Evolutionary conservation across 2,329 filamentous ascomycete species (phyloP).

Genomic region (Colletotrichum aenigma): DNA sequence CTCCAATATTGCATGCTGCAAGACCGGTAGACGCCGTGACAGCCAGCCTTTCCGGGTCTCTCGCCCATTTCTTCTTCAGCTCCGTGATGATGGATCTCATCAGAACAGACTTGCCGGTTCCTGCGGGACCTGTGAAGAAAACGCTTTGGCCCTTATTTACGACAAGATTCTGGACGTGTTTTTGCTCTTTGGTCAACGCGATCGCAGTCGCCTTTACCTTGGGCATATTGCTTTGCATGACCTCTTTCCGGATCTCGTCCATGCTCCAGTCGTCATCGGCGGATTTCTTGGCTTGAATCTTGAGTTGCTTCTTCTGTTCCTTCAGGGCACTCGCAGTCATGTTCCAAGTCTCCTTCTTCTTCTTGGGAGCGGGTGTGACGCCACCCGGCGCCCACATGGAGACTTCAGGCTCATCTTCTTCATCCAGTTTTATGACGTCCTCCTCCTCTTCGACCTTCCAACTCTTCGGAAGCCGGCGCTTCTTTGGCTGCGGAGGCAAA

Average conservation of each 20-base stretch:
- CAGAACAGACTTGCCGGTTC: conserved; percentile 95
- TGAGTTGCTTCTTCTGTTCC: conserved; percentile 77
- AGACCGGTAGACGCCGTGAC: conserved; percentile 96
- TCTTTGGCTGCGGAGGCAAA: conserved; percentile 54
- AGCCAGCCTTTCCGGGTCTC: conserved; percentile 83
- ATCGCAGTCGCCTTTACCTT: conserved; percentile 55
- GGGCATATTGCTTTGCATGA: conserved; percentile 35
- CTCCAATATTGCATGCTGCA: conserved; percentile 95
- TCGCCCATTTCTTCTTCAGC: conserved; percentile 75
- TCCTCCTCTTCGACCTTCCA: conserved; percentile 27
- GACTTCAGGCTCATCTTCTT: conserved; percentile 34
- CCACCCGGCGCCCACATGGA: conserved; percentile 1
- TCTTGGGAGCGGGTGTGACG: conserved; percentile 35
- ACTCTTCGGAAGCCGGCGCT: conserved; percentile 67
- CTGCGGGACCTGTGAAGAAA: conserved; percentile 97
- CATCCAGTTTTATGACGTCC: conserved; percentile 25
- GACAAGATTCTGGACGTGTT: conserved; percentile 82
- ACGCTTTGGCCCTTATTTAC: conserved; percentile 83
- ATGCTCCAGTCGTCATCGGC: conserved; percentile 43
- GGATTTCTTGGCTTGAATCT: conserved; percentile 60
- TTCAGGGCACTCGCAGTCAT: conserved; percentile 76
- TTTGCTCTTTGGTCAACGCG: conserved; percentile 85
- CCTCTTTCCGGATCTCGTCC: conserved; percentile 50
- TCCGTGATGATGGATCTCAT: conserved; percentile 89
- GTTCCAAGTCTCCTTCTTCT: conserved; percentile 64